These are phyloP conservation scores for Pholiota conissans DNA, from an alignment of 768 basidiomycete genomes.

Conservation along the genomic window DNA sequence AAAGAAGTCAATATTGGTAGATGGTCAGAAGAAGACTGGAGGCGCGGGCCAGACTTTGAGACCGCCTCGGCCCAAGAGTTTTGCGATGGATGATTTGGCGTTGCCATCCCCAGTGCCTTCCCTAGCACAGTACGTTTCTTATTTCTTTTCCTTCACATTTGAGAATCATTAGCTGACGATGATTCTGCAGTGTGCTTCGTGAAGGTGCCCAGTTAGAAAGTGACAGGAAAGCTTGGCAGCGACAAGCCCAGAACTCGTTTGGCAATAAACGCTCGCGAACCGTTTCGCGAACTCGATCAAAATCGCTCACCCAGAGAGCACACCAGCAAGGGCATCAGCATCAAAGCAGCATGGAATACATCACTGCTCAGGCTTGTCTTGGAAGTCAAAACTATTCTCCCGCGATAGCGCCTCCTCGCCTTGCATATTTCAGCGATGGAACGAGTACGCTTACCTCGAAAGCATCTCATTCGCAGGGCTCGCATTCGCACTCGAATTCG, in stretches of 20 bases:
- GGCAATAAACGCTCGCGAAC: conserved; percentile 64
- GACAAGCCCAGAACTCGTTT: conserved; percentile 60
- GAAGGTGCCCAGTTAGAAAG: conserved; percentile 61
- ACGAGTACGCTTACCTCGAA: conserved; percentile 11
- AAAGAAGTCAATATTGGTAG: neutral
- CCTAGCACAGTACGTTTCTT: conserved; percentile 42
- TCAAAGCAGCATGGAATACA: conserved; percentile 50
- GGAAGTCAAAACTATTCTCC: conserved; percentile 64
- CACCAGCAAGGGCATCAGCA: conserved; percentile 20
- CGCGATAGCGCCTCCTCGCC: conserved; percentile 23
- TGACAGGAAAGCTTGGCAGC: conserved; percentile 68
- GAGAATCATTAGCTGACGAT: no score
- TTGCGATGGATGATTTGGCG: conserved; percentile 59
- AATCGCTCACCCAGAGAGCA: conserved; percentile 47
- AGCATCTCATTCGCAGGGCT: conserved; percentile 33
- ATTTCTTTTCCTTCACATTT: conserved; percentile 5
- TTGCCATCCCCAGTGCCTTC: conserved; percentile 62
- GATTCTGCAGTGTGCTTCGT: conserved; percentile 65
- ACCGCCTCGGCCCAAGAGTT: conserved; percentile 54
- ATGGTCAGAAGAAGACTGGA: neutral
- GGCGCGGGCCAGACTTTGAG: conserved; percentile 6
- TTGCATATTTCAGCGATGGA: conserved; percentile 21
- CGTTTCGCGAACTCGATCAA: conserved; percentile 62
- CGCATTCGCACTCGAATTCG: conserved; percentile 39
- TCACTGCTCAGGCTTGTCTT: conserved; percentile 65